Conservation (phyloP, 345 rosid genomes). For the Gossypium anomalum region DNA sequence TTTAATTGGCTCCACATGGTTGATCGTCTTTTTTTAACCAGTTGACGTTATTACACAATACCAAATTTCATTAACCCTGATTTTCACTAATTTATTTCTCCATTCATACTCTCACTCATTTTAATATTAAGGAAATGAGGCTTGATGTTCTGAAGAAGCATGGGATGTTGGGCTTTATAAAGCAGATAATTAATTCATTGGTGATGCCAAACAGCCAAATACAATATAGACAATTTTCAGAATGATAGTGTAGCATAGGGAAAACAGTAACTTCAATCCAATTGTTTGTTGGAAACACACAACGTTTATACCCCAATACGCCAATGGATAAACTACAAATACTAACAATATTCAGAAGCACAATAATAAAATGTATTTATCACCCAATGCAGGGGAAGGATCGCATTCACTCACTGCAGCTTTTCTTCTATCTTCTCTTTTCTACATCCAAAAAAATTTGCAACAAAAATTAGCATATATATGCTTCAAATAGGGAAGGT, state of each 20-base stretch:
- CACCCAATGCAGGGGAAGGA: constrained; percentile 17
- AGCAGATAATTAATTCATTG: no score
- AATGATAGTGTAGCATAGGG: background rate
- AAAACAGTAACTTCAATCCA: constrained; percentile 19
- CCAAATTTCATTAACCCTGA: no score
- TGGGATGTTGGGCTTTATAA: no score
- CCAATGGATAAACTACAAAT: constrained; percentile 22
- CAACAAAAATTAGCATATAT: background rate
- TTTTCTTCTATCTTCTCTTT: constrained; percentile 12
- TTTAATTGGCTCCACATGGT: no score
- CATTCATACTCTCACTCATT: no score
- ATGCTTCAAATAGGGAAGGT: background rate
- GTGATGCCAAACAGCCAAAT: no score
- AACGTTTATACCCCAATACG: constrained; percentile 12
- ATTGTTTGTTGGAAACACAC: constrained; percentile 31
- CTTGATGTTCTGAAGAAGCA: no score
- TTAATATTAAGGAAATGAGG: no score
- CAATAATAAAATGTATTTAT: background rate
- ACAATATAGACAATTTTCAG: no score
- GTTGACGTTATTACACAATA: no score
- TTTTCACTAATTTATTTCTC: no score
- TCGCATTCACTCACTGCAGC: background rate
- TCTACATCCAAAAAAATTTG: constrained; percentile 20
- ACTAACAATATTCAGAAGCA: constrained; percentile 22
- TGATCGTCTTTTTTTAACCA: no score